Conservation (phyloP, 164 flowering plant genomes). For the Liquidambar formosana region DNA sequence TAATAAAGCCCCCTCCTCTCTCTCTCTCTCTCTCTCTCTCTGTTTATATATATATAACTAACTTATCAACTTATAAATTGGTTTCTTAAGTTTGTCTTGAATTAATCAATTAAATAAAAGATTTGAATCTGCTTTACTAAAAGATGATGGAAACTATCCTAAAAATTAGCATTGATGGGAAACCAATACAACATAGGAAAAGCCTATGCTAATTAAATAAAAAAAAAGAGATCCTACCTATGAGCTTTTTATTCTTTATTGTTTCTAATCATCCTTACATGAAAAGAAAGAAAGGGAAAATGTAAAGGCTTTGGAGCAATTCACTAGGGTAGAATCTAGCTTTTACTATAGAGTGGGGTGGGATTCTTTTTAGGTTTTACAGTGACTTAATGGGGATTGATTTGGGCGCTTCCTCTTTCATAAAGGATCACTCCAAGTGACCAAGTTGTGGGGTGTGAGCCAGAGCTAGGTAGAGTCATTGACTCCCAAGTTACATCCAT, state of each 20-base stretch:
- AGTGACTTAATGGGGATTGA: constrained; percentile 1
- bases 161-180: constrained; percentile 6
- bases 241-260: constrained; percentile 2
- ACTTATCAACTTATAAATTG: no score
- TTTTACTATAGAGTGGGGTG: background rate
- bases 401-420: background rate
- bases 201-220: background rate
- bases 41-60: no score
- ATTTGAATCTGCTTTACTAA: constrained; percentile 26
- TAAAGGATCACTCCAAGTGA: background rate
- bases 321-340: constrained; percentile 9
- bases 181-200: constrained; percentile 1
- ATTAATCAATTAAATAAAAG: background rate
- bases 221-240: constrained; percentile 4
- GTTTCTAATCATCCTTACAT: background rate
- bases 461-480: no score
- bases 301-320: background rate
- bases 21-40: no score
- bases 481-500: no score
- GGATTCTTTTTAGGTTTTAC: background rate
- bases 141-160: constrained; percentile 1
- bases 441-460: no score
- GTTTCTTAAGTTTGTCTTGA: background rate
- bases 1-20: background rate
- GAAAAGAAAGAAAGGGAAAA: background rate